Percentiles rank a stretch among this genome's conserved stretches.
phyloP scores from a whole-genome alignment of 2,329 filamentous ascomycete genomes.

The Leptographium lundbergii region DNA sequence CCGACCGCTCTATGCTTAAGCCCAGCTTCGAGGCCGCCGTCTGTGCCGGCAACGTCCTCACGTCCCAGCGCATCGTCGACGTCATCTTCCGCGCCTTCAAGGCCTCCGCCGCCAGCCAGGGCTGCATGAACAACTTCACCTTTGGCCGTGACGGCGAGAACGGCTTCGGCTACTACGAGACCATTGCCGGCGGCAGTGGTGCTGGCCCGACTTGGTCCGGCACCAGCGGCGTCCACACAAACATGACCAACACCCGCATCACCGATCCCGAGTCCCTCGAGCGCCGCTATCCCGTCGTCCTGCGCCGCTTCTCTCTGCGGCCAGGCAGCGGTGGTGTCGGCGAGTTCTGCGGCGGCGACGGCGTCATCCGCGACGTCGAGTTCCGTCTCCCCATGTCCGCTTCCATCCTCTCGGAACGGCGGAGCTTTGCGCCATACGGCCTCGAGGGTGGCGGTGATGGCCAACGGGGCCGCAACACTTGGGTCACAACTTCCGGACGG shows the following conservation, averaged over 20 bases:
- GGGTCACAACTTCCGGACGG: background rate
- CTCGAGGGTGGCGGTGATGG: constrained; percentile 19
- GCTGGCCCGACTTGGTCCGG: constrained; percentile 18
- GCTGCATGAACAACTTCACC: constrained; percentile 16
- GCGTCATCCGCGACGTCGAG: constrained; percentile 21
- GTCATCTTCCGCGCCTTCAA: constrained; percentile 19
- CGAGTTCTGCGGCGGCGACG: constrained; percentile 18
- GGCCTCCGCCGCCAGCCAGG: constrained; percentile 14
- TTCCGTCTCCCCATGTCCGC: constrained; percentile 19
- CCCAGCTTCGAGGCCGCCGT: constrained; percentile 14
- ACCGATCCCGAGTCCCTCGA: constrained; percentile 21
- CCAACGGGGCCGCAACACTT: background rate
- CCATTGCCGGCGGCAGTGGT: constrained; percentile 19
- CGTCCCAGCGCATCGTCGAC: constrained; percentile 20
- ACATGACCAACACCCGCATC: constrained; percentile 19
- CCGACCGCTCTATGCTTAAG: constrained; percentile 20
- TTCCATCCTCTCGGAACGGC: constrained; percentile 22
- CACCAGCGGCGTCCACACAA: constrained; percentile 11
- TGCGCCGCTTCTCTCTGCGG: constrained; percentile 17
- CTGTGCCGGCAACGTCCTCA: constrained; percentile 27
- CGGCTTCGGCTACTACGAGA: constrained; percentile 17
- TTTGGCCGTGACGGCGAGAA: background rate
- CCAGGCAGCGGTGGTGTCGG: constrained; percentile 18
- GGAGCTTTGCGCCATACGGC: constrained; percentile 21
- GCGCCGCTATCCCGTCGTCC: constrained; percentile 19